Percentiles rank a stretch among this genome's conserved stretches.
phyloP scores from a whole-genome alignment of 148 eudicot genomes.

The Vaccinium macrocarpon region DNA sequence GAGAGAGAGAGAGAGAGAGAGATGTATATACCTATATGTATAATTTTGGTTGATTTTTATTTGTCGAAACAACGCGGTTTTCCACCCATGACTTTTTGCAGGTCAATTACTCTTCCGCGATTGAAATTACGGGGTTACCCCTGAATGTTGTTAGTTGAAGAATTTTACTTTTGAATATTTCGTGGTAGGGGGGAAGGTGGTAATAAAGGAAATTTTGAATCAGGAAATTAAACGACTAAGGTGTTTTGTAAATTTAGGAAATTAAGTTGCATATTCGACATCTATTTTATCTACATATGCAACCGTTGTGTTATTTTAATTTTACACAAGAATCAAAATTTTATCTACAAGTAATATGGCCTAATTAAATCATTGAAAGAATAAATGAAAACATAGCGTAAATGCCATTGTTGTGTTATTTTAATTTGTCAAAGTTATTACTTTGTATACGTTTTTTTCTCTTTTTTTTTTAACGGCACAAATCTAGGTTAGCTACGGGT shows the following conservation, averaged over 20 bases:
- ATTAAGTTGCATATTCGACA: neutral
- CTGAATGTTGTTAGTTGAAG: neutral
- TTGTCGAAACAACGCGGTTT: conserved; percentile 1
- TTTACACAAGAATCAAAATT: neutral
- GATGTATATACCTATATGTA: neutral
- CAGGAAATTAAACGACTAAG: no score
- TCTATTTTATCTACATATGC: neutral
- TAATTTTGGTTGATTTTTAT: neutral
- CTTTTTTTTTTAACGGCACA: no score
- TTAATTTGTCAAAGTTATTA: neutral
- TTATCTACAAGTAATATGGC: neutral
- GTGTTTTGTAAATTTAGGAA: no score
- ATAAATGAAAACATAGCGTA: neutral
- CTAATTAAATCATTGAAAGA: neutral
- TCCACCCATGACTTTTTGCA: neutral
- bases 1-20: neutral
- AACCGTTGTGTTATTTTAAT: neutral
- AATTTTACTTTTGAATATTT: neutral
- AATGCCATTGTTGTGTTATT: neutral
- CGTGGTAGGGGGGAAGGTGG: no score
- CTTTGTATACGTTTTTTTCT: no score
- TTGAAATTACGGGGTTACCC: neutral
- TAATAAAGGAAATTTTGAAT: no score
- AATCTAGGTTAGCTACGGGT: neutral
- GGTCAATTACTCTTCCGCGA: neutral